These are phyloP conservation scores for Chloris gayana DNA, from an alignment of 176 grass and related monocot genomes.

Conservation along the genomic window DNA sequence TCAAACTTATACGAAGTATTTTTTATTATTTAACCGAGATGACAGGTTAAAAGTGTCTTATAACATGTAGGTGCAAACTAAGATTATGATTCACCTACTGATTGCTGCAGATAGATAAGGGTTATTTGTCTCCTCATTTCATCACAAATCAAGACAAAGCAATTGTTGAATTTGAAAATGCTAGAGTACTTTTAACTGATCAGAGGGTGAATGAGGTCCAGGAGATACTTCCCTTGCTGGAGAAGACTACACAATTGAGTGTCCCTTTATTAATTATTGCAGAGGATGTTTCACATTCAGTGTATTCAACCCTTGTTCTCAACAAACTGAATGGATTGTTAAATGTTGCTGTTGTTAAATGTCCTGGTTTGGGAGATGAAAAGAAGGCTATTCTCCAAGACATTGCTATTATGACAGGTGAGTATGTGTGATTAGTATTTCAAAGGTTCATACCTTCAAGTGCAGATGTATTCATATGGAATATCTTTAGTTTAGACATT, in stretches of 20 bases:
- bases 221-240: slow-evolving; percentile 83
- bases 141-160: slow-evolving; percentile 94
- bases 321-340: slow-evolving; percentile 88
- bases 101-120: slow-evolving; percentile 83
- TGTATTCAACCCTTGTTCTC: slow-evolving; percentile 73
- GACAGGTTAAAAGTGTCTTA: not conserved
- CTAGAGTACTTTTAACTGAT: slow-evolving; percentile 91
- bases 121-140: slow-evolving; percentile 91
- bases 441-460: not conserved
- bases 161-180: slow-evolving; percentile 88
- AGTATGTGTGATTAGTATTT: slow-evolving; percentile 16
- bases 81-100: slow-evolving; percentile 18
- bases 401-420: slow-evolving; percentile 97
- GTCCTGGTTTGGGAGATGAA: slow-evolving; percentile 79
- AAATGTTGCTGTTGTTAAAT: slow-evolving; percentile 85
- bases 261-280: slow-evolving; percentile 91
- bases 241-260: slow-evolving; percentile 85
- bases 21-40: slow-evolving; percentile 8
- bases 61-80: not conserved
- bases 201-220: slow-evolving; percentile 68
- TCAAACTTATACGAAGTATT: not conserved
- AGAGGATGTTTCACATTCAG: slow-evolving; percentile 74
- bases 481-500: not conserved
- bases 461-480: not conserved
- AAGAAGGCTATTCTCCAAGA: slow-evolving; percentile 96